Evolutionary conservation across 805 yeast genomes (phyloP), one percentile per base, ranked within the genome.

Genomic region (Hanseniaspora jakobsenii): DNA sequence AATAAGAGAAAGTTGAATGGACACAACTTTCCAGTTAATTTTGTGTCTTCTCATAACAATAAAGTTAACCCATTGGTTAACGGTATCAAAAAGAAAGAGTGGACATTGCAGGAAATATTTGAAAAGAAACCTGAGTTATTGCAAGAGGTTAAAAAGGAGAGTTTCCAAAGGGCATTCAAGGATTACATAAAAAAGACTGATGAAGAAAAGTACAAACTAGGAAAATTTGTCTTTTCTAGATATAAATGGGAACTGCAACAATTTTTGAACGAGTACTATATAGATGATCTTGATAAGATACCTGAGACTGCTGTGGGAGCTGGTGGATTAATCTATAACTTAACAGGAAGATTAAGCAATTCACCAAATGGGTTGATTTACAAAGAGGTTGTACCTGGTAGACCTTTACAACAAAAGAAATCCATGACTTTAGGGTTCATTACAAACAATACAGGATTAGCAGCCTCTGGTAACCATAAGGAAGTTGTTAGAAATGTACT

Each of bases 321-420:
- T 6, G 94, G 81, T 23, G 94, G 94, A 6, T 67, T 83, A 48
- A 71, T 83, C 1, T 84, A 82, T 54, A 67, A 66, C 31, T 70
- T 80, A 49, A 71, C 69, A 47, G 94, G 94, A 6, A 71, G 84
- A 57, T 63, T 84, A 30, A 57, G 65, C 47, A 80, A 75, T 57
- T 67, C 81, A 3, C 91, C 93, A 18, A 74, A 78, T 53, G 94
- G 94, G 39, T 61, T 75, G 19, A 64, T 70, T 37, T 60, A 63
- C 10, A 72, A 70, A 22, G 64, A 64, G 43, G 66, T 78, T 32
- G 75, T 73, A 16, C 82, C 86, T 13, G 93, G 89, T 48, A 75
- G 94, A 66, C 62, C 32, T 7, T 35, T 74, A 36, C 64, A 73
- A 36, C 66, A 66, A 45, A 61, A 68, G 32, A 61, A 65, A 50